These are phyloP conservation scores for Oidiodendron maius DNA, from an alignment of 495 filamentous ascomycete species.

Conservation along the genomic window DNA sequence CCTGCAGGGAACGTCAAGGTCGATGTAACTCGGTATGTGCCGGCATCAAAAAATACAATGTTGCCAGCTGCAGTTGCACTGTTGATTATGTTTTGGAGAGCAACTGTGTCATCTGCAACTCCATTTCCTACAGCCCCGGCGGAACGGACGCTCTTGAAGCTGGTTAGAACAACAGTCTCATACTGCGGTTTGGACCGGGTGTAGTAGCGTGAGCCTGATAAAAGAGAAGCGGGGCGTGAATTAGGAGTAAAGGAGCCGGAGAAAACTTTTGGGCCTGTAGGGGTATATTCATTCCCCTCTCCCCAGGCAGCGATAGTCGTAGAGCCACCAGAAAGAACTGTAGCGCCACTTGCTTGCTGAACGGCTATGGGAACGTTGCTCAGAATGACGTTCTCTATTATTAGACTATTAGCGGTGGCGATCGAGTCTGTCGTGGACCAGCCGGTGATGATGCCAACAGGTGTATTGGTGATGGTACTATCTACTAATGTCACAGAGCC, in stretches of 20 bases:
- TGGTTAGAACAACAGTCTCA: conserved; percentile 44
- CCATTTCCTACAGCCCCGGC: conserved; percentile 79
- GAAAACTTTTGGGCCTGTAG: conserved; percentile 41
- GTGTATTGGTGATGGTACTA: conserved; percentile 68
- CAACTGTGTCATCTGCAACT: conserved; percentile 58
- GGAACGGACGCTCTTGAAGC: conserved; percentile 71
- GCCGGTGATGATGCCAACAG: conserved; percentile 66
- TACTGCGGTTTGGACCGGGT: conserved; percentile 73
- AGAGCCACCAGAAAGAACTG: conserved; percentile 64
- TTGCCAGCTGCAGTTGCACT: conserved; percentile 46
- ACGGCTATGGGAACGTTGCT: conserved; percentile 42
- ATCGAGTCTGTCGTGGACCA: conserved; percentile 55
- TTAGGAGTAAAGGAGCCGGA: conserved; percentile 36
- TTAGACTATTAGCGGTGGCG: conserved; percentile 65
- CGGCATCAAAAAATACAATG: conserved; percentile 87
- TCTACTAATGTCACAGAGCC: conserved; percentile 66
- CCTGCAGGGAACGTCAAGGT: conserved; percentile 78
- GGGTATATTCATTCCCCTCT: conserved; percentile 65
- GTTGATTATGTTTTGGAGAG: conserved; percentile 66
- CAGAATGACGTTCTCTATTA: conserved; percentile 80
- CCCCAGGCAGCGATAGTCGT: conserved; percentile 65
- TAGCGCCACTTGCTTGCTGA: conserved; percentile 44
- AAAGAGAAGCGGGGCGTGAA: conserved; percentile 54
- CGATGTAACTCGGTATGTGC: conserved; percentile 70
- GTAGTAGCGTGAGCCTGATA: conserved; percentile 49